Evolutionary conservation across 2,329 filamentous ascomycete genomes (phyloP).

Genomic region (Paecilomyces niveus): DNA sequence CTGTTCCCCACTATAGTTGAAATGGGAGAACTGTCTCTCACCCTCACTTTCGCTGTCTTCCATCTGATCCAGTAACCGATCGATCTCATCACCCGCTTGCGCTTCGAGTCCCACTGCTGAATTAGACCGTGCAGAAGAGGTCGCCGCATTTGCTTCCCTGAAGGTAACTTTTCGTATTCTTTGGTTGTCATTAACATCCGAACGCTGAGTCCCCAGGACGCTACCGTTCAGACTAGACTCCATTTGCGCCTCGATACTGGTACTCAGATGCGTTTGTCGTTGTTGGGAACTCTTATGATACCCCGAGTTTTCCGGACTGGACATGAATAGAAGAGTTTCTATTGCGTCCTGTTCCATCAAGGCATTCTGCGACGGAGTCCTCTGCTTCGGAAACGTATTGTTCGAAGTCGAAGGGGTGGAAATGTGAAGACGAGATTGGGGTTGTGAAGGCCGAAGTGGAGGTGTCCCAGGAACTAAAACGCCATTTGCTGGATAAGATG

Average conservation of each 20-base stretch:
- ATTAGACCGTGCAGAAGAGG: conserved; percentile 1
- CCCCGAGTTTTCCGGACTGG: conserved; percentile 42
- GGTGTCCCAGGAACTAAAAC: conserved; percentile 24
- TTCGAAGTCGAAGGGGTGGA: conserved; percentile 10
- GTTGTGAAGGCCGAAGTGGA: conserved; percentile 18
- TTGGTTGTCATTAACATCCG: not conserved
- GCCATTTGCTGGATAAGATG: conserved; percentile 10
- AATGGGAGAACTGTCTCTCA: conserved; percentile 12
- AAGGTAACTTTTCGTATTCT: not conserved
- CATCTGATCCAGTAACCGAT: conserved; percentile 36
- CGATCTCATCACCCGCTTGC: conserved; percentile 32
- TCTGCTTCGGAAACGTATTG: conserved; percentile 16
- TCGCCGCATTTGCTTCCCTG: not conserved
- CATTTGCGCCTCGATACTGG: conserved; percentile 20
- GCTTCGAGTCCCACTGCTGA: conserved; percentile 18
- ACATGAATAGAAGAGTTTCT: conserved; percentile 46
- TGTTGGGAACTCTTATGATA: conserved; percentile 32
- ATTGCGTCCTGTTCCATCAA: conserved; percentile 45
- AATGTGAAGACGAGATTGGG: conserved; percentile 2
- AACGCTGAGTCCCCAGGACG: conserved; percentile 9
- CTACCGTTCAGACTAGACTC: conserved; percentile 8
- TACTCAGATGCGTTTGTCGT: conserved; percentile 12
- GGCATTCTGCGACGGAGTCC: conserved; percentile 36
- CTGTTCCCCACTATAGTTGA: not conserved
- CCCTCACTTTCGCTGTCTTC: conserved; percentile 30